Conservation (phyloP, 164 flowering plant genomes). For the Taxillus chinensis region DNA sequence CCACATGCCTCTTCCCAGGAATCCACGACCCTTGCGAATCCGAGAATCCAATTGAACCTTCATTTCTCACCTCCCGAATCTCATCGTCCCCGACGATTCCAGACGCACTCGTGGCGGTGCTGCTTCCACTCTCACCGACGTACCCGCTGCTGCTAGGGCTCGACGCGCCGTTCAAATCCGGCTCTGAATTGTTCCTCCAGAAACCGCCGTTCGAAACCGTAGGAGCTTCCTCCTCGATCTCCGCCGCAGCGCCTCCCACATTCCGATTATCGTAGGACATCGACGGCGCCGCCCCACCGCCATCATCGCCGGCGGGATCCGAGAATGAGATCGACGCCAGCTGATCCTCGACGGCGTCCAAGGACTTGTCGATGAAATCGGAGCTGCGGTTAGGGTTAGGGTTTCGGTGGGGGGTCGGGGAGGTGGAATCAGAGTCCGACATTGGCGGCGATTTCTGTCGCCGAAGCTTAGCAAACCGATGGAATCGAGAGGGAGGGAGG, state of each 20-base stretch:
- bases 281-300: slow-evolving; percentile 1
- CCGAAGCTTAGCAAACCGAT: not conserved
- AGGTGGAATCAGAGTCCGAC: slow-evolving; percentile 19
- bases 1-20: slow-evolving; percentile 47
- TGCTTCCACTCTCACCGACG: slow-evolving; percentile 78
- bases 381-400: slow-evolving; percentile 9
- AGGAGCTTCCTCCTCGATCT: slow-evolving; percentile 7
- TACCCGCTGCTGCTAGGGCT: slow-evolving; percentile 93
- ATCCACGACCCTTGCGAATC: slow-evolving; percentile 29
- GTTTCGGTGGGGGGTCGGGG: slow-evolving; percentile 15
- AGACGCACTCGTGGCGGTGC: slow-evolving; percentile 36
- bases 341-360: slow-evolving; percentile 20
- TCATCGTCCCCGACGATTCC: slow-evolving; percentile 28
- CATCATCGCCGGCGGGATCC: slow-evolving; percentile 2
- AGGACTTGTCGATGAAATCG: slow-evolving; percentile 6
- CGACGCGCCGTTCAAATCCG: slow-evolving; percentile 31
- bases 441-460: slow-evolving; percentile 14
- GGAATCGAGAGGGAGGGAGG: not conserved
- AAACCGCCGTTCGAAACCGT: slow-evolving; percentile 1
- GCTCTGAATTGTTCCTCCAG: slow-evolving; percentile 30
- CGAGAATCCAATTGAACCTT: slow-evolving; percentile 16
- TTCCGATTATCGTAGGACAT: slow-evolving; percentile 1
- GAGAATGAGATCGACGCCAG: slow-evolving; percentile 18
- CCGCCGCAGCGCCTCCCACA: not conserved
- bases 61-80: slow-evolving; percentile 19